phyloP scores from a whole-genome alignment of 2,329 filamentous ascomycete genomes.

The Colletotrichum plurivorum region DNA sequence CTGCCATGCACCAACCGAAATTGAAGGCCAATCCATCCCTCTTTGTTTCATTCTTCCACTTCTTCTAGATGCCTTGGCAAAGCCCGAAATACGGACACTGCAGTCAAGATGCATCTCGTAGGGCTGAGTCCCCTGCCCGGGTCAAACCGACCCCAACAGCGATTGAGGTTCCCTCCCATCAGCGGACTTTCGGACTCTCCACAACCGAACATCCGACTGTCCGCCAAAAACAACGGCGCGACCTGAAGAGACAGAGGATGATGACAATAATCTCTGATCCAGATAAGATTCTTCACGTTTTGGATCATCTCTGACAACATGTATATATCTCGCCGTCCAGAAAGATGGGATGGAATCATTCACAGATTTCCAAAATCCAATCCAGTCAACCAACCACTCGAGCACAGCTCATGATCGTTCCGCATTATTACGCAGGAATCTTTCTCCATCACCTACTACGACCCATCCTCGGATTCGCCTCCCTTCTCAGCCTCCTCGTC shows the following conservation, averaged over 20 bases:
- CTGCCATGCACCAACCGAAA: not conserved
- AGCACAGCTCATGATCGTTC: conserved; percentile 5
- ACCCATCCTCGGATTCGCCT: not conserved
- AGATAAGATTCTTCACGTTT: not conserved
- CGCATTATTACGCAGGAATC: conserved; percentile 7
- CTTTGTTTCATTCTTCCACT: not conserved
- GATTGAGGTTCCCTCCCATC: too few species aligned
- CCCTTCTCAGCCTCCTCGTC: not conserved
- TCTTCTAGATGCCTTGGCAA: conserved; percentile 9
- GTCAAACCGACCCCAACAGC: not conserved
- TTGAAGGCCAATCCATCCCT: too few species aligned
- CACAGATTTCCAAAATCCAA: too few species aligned
- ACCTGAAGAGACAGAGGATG: not conserved
- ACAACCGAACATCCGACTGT: conserved; percentile 14
- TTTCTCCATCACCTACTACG: not conserved
- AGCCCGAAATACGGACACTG: not conserved
- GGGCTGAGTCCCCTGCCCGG: not conserved
- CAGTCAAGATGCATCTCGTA: not conserved
- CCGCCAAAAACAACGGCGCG: not conserved
- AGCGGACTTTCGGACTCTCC: conserved; percentile 15
- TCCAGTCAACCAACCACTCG: not conserved
- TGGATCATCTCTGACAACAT: not conserved
- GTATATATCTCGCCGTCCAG: not conserved
- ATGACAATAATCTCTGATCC: not conserved
- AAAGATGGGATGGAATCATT: conserved; percentile 2